These are phyloP conservation scores for Zoysia pacifica DNA, from an alignment of 176 grass and related monocot genomes.

Conservation along the genomic window DNA sequence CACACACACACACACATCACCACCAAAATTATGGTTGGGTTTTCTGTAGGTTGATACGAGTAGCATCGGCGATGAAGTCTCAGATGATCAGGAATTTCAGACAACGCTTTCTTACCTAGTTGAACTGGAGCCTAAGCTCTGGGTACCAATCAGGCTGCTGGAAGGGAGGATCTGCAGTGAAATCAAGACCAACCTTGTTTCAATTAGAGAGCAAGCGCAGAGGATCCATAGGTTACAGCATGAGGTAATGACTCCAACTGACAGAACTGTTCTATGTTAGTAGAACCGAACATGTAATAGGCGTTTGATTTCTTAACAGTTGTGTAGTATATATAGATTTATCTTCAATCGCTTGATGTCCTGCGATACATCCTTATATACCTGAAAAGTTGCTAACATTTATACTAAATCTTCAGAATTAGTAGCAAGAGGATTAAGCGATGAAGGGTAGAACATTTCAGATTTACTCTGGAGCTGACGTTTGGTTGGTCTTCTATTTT, in stretches of 20 bases:
- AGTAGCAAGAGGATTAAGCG: not conserved
- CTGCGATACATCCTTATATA: not conserved
- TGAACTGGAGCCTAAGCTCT: conserved; percentile 88
- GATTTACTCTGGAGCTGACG: not conserved
- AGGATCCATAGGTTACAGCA: conserved; percentile 55
- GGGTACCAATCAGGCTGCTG: conserved; percentile 72
- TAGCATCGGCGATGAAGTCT: not conserved
- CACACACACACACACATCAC: no score
- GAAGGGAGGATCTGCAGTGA: conserved; percentile 87
- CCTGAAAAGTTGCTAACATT: not conserved
- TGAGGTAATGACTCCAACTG: not conserved
- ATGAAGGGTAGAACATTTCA: not conserved
- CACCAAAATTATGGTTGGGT: not conserved
- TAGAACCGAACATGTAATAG: not conserved
- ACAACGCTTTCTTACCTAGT: conserved; percentile 66
- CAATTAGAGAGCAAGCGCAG: conserved; percentile 74
- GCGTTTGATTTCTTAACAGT: not conserved
- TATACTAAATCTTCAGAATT: not conserved
- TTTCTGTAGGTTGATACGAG: conserved; percentile 38
- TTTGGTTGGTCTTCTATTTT: not conserved
- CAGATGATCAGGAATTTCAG: conserved; percentile 31
- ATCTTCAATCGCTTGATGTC: not conserved
- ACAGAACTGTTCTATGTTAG: not conserved
- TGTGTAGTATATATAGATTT: not conserved
- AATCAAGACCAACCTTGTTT: conserved; percentile 73